Base-by-base conservation (phyloP, 1,284 basidiomycete genomes). In the Moesziomyces sp. region DNA sequence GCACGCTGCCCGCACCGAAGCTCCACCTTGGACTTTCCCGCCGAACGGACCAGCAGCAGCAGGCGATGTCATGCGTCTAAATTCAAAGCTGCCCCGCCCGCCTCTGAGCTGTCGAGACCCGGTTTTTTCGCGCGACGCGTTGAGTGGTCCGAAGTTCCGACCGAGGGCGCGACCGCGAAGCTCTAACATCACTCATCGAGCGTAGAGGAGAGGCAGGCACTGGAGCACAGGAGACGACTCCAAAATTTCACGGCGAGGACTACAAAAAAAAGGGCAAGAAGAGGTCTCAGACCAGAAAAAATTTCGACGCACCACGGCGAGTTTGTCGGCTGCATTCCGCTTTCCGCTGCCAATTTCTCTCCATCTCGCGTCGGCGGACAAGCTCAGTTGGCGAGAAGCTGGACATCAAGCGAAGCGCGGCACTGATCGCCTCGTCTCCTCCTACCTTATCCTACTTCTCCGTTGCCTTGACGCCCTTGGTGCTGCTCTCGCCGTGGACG, bases 61-160 rank as follows among this genome's bases (percentile, higher is more conserved):
- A 34, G 30, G 30, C 30, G 2, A 8, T 28, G 6, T 34, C 30
- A 34, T 13, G 30, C 30, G 30, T 34, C 30, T 34, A 3, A 34
- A 34, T 28, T 26, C 8, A 28, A 3, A 28, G 26, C 26, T 7
- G 30, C 8, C 30, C 11, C 30, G 30, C 30, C 18, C 13, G 38
- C 14, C 38, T 40, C 16, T 40, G 38, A 14, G 38, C 38, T 40
- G 38, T 8, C 30, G 11, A 18, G 26, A 5, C 16, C 18, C 40
- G 40, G 23, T 18, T 34, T 26, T 8, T 38, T 62, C 23, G 51
- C 66, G 66, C 66, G 66, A 63, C 66, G 66, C 66, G 66, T 69
- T 69, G 55, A 69, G 52, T 63, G 56, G 28, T 53, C 14, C 40
- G 43, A 28, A 24, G 43, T 28, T 48, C 23, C 6, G 18, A 6